Conservation (phyloP, 805 yeast genomes). For the Saccharomycopsis sp. region DNA sequence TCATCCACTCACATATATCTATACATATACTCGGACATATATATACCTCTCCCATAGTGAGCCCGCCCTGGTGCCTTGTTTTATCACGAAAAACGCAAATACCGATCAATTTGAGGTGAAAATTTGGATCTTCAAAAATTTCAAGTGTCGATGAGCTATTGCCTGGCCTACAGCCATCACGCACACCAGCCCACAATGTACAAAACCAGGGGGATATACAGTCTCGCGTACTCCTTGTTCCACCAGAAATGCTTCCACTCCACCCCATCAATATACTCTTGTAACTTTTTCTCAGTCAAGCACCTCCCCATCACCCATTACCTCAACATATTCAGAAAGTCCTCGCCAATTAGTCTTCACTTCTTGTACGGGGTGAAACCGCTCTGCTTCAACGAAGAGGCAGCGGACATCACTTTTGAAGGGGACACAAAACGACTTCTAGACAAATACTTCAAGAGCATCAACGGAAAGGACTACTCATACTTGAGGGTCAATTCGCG, state of each 20-base stretch:
- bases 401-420: background rate
- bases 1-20: too few species aligned
- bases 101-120: too few species aligned
- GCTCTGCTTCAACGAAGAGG: background rate
- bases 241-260: constrained; percentile 1
- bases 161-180: too few species aligned
- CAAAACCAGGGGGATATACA: background rate
- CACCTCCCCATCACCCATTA: background rate
- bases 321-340: constrained; percentile 1
- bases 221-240: background rate
- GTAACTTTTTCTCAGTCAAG: background rate
- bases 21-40: too few species aligned
- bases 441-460: background rate
- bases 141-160: too few species aligned
- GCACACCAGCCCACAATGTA: background rate
- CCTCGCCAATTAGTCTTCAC: background rate
- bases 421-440: background rate
- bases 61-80: too few species aligned
- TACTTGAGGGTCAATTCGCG: background rate
- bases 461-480: background rate
- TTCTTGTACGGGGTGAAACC: background rate
- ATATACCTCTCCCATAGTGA: too few species aligned
- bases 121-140: too few species aligned
- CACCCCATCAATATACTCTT: background rate
- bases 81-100: too few species aligned